Base-by-base conservation (phyloP, 2,329 filamentous ascomycete genomes). In the Conoideocrella luteorostrata region DNA sequence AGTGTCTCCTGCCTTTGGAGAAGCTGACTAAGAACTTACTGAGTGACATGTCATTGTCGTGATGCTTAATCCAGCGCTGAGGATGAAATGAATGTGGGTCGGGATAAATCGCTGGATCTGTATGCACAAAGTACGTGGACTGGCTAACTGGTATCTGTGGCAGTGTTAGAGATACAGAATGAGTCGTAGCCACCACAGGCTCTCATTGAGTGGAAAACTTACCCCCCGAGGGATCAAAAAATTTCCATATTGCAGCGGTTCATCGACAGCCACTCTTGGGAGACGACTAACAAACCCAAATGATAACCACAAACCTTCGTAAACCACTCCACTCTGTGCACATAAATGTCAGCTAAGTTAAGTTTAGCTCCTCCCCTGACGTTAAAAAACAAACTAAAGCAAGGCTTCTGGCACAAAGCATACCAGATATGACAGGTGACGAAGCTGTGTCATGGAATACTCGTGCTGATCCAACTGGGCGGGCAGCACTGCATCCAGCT, bases 351-450 rank as follows among this genome's bases (percentile, higher is more conserved):
- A 28, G 26, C 7, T 13, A 13, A 28, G 26, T 13, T 13, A 28
- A 28, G 21, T 41, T 7, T 17, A 29, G 15, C n/a, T 15, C 39
- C 18, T 26, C n/a, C n/a, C n/a, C n/a, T n/a, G n/a, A n/a, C n/a
- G n/a, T n/a, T n/a, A n/a, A n/a, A n/a, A n/a, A n/a, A n/a, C n/a
- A n/a, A n/a, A n/a, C n/a, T n/a, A n/a, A n/a, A n/a, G n/a, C n/a
- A n/a, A n/a, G n/a, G n/a, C n/a, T n/a, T n/a, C n/a, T n/a, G n/a
- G n/a, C n/a, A n/a, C 13, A 28, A 30, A 3, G 39, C 41, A 15
- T 37, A 52, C 50, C 40, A 52, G 40, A 28, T 49, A 52, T 5
- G 49, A 47, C 11, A 50, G 43, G 6, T 13, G 20, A 28, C 51
- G 47, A 7, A 52, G 49, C 22, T 49, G 20, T n/a, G 36, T 15